phyloP scores from a whole-genome alignment of 192 early-diverging fungal species.

The Rhizophagus prolifer region DNA sequence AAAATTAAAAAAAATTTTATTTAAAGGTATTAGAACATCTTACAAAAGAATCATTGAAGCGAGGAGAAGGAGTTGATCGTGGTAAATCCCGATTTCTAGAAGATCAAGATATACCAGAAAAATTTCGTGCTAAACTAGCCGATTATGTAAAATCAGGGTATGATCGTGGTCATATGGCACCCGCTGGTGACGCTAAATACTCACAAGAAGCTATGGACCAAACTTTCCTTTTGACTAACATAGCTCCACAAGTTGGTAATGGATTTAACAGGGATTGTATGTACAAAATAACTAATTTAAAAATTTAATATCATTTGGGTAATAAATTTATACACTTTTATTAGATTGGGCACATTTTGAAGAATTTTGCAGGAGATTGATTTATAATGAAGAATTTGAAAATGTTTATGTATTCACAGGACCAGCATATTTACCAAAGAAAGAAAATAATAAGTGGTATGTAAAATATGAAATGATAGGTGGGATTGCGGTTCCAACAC shows the following conservation, averaged over 20 bases:
- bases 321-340: background rate
- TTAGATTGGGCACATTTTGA: conserved; percentile 87
- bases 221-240: conserved; percentile 83
- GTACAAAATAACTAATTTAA: conserved; percentile 1
- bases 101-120: conserved; percentile 66
- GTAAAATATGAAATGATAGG: conserved; percentile 90
- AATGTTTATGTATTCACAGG: conserved; percentile 89
- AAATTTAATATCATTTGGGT: background rate
- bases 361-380: conserved; percentile 71
- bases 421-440: conserved; percentile 80
- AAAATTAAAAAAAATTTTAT: background rate
- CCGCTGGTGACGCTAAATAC: conserved; percentile 82
- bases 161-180: conserved; percentile 92
- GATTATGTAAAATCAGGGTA: conserved; percentile 84
- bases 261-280: conserved; percentile 89
- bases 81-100: conserved; percentile 76
- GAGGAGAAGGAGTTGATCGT: conserved; percentile 61
- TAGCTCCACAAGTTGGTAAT: conserved; percentile 76
- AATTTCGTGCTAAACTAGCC: conserved; percentile 70
- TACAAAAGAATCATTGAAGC: conserved; percentile 56
- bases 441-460: conserved; percentile 50
- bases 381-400: conserved; percentile 56
- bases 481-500: conserved; percentile 83
- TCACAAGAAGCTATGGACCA: conserved; percentile 77
- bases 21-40: conserved; percentile 65